These are phyloP conservation scores for Suillus fuscotomentosus DNA, from an alignment of 768 basidiomycete species.

Conservation along the genomic window DNA sequence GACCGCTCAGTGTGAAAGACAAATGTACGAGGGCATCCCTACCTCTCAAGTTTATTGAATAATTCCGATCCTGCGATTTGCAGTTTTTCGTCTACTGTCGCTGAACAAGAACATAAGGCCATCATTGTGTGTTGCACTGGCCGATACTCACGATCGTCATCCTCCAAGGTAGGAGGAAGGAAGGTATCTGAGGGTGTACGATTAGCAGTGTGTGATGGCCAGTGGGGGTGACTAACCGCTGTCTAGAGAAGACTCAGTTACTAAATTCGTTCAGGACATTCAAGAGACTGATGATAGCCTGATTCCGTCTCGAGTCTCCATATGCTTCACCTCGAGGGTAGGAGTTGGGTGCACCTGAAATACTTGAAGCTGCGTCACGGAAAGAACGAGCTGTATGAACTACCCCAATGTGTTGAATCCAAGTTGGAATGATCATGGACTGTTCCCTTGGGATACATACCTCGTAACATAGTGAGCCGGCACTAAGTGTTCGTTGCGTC, in stretches of 20 bases:
- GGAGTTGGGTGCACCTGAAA: conserved; percentile 22
- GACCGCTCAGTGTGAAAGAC: conserved; percentile 9
- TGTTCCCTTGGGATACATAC: conserved; percentile 24
- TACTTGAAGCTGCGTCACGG: conserved; percentile 23
- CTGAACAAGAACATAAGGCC: conserved; percentile 26
- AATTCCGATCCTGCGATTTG: conserved; percentile 48
- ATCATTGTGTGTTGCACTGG: neutral
- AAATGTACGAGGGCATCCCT: conserved; percentile 11
- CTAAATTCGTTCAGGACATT: conserved; percentile 45
- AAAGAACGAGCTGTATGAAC: conserved; percentile 22
- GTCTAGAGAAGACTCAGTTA: conserved; percentile 35
- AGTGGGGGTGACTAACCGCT: conserved; percentile 27
- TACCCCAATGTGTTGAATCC: neutral
- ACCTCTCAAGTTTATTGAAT: conserved; percentile 51
- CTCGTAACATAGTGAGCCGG: conserved; percentile 24
- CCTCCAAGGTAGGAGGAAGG: conserved; percentile 39
- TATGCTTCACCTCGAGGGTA: conserved; percentile 27
- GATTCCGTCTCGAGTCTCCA: conserved; percentile 36
- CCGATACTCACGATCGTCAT: conserved; percentile 43
- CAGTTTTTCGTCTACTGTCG: conserved; percentile 48
- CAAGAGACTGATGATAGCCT: conserved; percentile 45
- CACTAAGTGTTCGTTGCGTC: neutral
- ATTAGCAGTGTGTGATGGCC: conserved; percentile 2
- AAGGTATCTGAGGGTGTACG: conserved; percentile 18
- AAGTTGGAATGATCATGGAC: conserved; percentile 13